Evolutionary conservation across 2,329 filamentous ascomycete species (phyloP), one percentile per base, ranked within the genome.

Genomic region (Dothistroma septosporum): DNA sequence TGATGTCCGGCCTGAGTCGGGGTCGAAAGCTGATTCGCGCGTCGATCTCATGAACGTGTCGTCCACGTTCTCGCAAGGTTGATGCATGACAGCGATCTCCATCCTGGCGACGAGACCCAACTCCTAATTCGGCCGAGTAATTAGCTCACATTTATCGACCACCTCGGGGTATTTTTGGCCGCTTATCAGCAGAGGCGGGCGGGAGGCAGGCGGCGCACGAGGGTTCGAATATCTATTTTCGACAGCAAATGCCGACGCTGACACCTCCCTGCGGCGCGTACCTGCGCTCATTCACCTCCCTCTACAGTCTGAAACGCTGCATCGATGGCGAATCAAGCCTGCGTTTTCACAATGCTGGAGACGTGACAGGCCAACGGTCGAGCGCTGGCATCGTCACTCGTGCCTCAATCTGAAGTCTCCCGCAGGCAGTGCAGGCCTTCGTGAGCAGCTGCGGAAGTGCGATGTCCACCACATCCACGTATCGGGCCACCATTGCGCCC

Each of bases 251-350:
- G 58, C 58, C 35, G 55, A 33, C 50, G 22, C 54, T 57, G 53
- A 50, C 61, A 52, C 37, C 54, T 35, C 32, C 53, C 2, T 35
- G 31, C 49, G 50, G 50, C 50, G 50, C 28, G 24, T 53, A 31
- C 11, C 50, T 53, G 50, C 50, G 33, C 24, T 31, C 28, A 35
- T n/a, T 11, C 24, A 53, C 50, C n/a, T 11, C 31, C 35, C 7
- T 32, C 24, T 19, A n/a, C 14, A 44, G 41, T 44, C 24, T 28
- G 24, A 28, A 33, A 24, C 58, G 52, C 54, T 54, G 46, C 24
- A 61, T 47, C 55, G 55, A 48, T 48, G 35, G 19, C 65, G 63
- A 67, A 46, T 65, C 63, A 54, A 65, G 65, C 55, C 57, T 59
- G 55, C 59, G 52, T 46, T 58, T 59, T 60, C 61, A 65, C 53